Evolutionary conservation across 257 asterid species (phyloP).

Genomic region (Cordia subcordata): DNA sequence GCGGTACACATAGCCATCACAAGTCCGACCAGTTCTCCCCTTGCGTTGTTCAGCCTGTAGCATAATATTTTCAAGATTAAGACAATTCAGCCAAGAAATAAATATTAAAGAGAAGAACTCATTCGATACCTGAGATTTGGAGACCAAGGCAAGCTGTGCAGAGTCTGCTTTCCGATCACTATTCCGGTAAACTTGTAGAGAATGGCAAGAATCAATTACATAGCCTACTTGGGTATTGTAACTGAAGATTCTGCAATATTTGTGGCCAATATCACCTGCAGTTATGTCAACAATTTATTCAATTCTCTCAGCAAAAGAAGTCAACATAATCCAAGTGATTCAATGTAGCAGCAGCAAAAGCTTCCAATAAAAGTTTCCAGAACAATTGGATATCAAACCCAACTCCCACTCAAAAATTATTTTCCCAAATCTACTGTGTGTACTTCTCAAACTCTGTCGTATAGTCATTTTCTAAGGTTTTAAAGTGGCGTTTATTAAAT

Average conservation of each 20-base stretch:
- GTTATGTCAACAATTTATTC: background rate
- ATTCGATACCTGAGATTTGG: conserved; percentile 78
- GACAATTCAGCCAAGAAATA: conserved; percentile 9
- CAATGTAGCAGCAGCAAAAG: too few species aligned
- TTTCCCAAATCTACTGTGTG: too few species aligned
- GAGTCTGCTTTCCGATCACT: conserved; percentile 52
- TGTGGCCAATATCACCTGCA: conserved; percentile 92
- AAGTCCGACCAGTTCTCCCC: conserved; percentile 97
- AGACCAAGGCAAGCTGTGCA: conserved; percentile 92
- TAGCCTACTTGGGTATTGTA: conserved; percentile 94
- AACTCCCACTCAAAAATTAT: too few species aligned
- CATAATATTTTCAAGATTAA: conserved; percentile 12
- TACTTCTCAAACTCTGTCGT: too few species aligned
- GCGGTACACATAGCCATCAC: conserved; percentile 85
- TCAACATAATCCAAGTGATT: too few species aligned
- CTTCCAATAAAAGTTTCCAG: too few species aligned
- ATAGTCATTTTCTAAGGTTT: too few species aligned
- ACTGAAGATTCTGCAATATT: conserved; percentile 98
- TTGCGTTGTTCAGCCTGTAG: conserved; percentile 88
- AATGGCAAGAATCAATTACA: conserved; percentile 96
- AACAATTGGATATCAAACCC: too few species aligned
- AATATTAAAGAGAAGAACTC: conserved; percentile 10
- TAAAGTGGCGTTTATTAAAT: too few species aligned
- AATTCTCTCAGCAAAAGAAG: too few species aligned
- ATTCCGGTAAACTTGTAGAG: conserved; percentile 95